A percentile compares a stretch with the other conserved stretches of the same genome.
Conservation (phyloP, 75 land plant genomes). For the Sequoiadendron giganteum region DNA sequence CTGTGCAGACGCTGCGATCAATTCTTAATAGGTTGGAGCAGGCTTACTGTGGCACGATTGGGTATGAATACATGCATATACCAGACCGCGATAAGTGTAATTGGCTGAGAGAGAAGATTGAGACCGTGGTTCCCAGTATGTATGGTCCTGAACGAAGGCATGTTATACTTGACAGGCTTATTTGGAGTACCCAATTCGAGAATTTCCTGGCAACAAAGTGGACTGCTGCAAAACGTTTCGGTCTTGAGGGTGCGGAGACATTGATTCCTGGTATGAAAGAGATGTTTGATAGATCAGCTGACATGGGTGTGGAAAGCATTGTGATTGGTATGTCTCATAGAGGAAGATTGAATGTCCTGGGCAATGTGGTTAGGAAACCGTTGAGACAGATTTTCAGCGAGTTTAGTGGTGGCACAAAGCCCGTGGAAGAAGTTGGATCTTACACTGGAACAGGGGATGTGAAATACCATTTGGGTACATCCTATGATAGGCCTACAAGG, state of each 20-base stretch:
- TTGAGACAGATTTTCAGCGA: constrained; percentile 92
- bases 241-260: constrained; percentile 96
- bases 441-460: constrained; percentile 99
- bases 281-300: constrained; percentile 90
- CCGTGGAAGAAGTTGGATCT: constrained; percentile 67
- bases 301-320: constrained; percentile 90
- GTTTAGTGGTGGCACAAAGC: constrained; percentile 84
- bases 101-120: constrained; percentile 95
- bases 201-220: constrained; percentile 92
- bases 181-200: constrained; percentile 93
- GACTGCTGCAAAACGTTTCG: constrained; percentile 96
- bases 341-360: constrained; percentile 93
- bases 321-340: constrained; percentile 97
- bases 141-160: constrained; percentile 52
- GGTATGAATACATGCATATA: constrained; percentile 98
- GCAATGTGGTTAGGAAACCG: constrained; percentile 94
- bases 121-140: constrained; percentile 52
- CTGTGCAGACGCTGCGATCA: constrained; percentile 77
- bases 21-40: constrained; percentile 81
- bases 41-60: constrained; percentile 93
- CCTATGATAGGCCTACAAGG: constrained; percentile 95
- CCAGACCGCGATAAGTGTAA: constrained; percentile 87
- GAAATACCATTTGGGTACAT: constrained; percentile 95
- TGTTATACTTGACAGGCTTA: constrained; percentile 89
- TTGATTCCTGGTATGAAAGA: constrained; percentile 99